Evolutionary conservation across 169 alveolate genomes (phyloP).

Genomic region (Plasmodium gallinaceum): DNA sequence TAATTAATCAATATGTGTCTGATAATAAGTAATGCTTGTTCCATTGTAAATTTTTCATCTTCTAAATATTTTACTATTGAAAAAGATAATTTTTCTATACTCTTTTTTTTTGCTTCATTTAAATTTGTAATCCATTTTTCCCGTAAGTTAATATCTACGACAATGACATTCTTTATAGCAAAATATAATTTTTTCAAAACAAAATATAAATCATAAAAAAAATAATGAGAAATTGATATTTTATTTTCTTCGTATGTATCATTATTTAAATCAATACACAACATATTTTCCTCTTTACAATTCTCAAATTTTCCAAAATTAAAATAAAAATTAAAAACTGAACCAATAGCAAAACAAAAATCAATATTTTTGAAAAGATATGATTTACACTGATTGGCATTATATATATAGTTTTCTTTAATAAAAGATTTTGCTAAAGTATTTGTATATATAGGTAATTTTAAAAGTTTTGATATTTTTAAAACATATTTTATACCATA

Average conservation of each 20-base stretch:
- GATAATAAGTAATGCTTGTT: slow-evolving; percentile 38
- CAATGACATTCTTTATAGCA: slow-evolving; percentile 4
- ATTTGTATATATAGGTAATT: slow-evolving; percentile 50
- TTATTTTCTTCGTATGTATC: background rate
- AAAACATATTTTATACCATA: slow-evolving; percentile 53
- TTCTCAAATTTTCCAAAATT: slow-evolving; percentile 58
- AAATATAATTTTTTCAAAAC: slow-evolving; percentile 43
- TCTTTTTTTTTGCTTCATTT: slow-evolving; percentile 32
- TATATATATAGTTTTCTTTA: slow-evolving; percentile 65
- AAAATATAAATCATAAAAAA: slow-evolving; percentile 37
- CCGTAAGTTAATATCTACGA: slow-evolving; percentile 7
- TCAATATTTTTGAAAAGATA: slow-evolving; percentile 59
- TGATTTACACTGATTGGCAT: slow-evolving; percentile 63
- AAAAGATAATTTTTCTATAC: slow-evolving; percentile 3
- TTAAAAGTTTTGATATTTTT: slow-evolving; percentile 34
- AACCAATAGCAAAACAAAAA: slow-evolving; percentile 49
- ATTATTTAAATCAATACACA: slow-evolving; percentile 51
- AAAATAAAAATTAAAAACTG: slow-evolving; percentile 61
- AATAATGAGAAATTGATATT: slow-evolving; percentile 3
- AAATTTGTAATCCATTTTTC: slow-evolving; percentile 20
- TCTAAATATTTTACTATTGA: background rate
- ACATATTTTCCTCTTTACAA: slow-evolving; percentile 53
- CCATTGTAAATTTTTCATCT: slow-evolving; percentile 52
- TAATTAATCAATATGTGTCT: slow-evolving; percentile 44
- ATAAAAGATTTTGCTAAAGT: slow-evolving; percentile 53